phyloP scores from a whole-genome alignment of 768 basidiomycete species.

The Trametopsis cervina region DNA sequence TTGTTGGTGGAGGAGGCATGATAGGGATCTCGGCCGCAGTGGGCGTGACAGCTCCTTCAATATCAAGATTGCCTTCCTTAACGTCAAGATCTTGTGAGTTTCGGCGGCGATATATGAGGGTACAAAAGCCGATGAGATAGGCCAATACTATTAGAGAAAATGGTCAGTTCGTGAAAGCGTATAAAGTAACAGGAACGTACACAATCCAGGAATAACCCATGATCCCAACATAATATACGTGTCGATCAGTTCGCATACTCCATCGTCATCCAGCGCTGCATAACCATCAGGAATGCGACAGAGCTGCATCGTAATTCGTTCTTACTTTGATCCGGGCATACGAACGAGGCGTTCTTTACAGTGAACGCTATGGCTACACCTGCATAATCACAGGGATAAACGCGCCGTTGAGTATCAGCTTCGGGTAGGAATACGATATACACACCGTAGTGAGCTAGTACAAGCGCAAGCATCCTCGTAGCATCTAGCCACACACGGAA shows the following conservation, averaged over 20 bases:
- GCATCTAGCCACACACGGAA: constrained; percentile 51
- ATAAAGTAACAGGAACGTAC: constrained; percentile 36
- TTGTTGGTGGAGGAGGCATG: constrained; percentile 3
- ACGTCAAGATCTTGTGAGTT: not conserved
- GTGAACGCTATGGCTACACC: constrained; percentile 39
- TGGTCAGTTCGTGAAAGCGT: too few species aligned
- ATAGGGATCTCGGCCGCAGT: constrained; percentile 6
- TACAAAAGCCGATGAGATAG: constrained; percentile 34
- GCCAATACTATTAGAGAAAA: constrained; percentile 28
- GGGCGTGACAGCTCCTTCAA: constrained; percentile 5
- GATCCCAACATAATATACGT: constrained; percentile 42
- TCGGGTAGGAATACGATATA: constrained; percentile 1
- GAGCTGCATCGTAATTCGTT: not conserved
- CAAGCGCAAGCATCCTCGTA: constrained; percentile 40
- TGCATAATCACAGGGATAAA: too few species aligned
- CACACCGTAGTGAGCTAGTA: constrained; percentile 41
- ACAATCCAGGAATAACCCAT: constrained; percentile 46
- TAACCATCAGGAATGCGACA: not conserved
- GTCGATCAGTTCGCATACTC: constrained; percentile 41
- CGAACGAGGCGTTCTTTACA: constrained; percentile 34
- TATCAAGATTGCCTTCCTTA: not conserved
- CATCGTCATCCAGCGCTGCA: constrained; percentile 33
- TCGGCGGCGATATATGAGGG: constrained; percentile 7
- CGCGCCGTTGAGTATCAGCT: too few species aligned
- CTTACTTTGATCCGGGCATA: constrained; percentile 39